A percentile compares a stretch with the other conserved stretches of the same genome.
phyloP scores from a whole-genome alignment of 306 rosid species.

The Ammopiptanthus mongolicus region DNA sequence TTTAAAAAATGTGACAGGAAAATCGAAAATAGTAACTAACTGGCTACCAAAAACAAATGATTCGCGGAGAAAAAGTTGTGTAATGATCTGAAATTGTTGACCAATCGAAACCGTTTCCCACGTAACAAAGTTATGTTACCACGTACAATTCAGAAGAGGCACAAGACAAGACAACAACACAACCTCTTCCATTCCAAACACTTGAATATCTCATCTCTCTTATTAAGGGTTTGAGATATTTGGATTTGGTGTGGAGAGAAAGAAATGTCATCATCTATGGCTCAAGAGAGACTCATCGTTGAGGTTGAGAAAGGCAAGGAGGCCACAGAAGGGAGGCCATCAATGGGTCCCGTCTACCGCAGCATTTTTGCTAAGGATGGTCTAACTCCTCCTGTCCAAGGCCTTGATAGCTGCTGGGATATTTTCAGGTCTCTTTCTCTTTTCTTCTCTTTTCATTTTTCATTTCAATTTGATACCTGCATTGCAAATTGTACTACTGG shows the following conservation, averaged over 20 bases:
- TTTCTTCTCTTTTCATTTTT: no score
- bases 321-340: conserved; percentile 50
- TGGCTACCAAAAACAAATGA: not conserved
- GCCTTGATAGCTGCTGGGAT: conserved; percentile 78
- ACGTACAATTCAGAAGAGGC: not conserved
- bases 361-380: conserved; percentile 51
- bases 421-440: conserved; percentile 42
- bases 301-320: conserved; percentile 65
- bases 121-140: not conserved
- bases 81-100: conserved; percentile 20
- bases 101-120: not conserved
- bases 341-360: conserved; percentile 74
- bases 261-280: conserved; percentile 27
- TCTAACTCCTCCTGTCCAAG: conserved; percentile 44
- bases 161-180: no score
- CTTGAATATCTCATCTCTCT: not conserved
- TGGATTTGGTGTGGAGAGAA: not conserved
- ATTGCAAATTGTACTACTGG: not conserved
- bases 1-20: not conserved
- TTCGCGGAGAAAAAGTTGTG: not conserved
- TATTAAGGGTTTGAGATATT: not conserved
- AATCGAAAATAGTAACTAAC: not conserved
- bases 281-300: conserved; percentile 34
- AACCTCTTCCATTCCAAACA: not conserved
- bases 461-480: not conserved